Base-by-base conservation (phyloP, 2,329 filamentous ascomycete species). In the Chalaropsis thielavioides region DNA sequence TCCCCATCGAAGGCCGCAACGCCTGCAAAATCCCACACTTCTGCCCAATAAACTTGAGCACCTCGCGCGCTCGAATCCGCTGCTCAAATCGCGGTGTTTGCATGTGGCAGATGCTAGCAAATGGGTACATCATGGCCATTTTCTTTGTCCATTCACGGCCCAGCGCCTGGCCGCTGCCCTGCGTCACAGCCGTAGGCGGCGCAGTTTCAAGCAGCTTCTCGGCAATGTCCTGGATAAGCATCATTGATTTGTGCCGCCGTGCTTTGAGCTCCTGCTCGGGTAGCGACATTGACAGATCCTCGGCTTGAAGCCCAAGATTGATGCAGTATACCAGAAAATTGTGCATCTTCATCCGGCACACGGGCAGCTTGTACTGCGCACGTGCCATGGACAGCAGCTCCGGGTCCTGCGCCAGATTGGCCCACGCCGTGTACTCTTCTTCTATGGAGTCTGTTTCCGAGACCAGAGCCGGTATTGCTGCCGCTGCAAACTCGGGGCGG, bases 41-140 rank as follows among this genome's bases (percentile, higher is more conserved):
- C n/a, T 41, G 27, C 6, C 65, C 65, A 51, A 67, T 67, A 38
- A 62, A 67, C 46, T 64, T 62, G 58, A 67, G 43, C 24, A 67
- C 62, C 15, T 62, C 62, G 15, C 65, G 62, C 11, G 65, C 65
- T n/a, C 65, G 44, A 5, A 44, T 15, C 19, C 65, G 49, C 44
- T 67, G 65, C 1, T 62, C 59, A 44, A 62, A 19, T 5, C 59
- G 54, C 22, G 65, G 62, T 27, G 65, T 67, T 35, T 67, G 62
- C 65, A 67, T 67, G 38, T 67, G 63, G 5, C 65, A 64, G 27
- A 67, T 64, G 27, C 62, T 31, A 44, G 65, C 65, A 67, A 67
- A 67, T 15, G 65, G 65, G 35, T 67, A 67, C 40, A 67, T 62
- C 65, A 67, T 67, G 1, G 62, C 65, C 62, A 67, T 64, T 38